Conservation (phyloP, 2,329 filamentous ascomycete genomes). For the Penicillium sclerotiorum region DNA sequence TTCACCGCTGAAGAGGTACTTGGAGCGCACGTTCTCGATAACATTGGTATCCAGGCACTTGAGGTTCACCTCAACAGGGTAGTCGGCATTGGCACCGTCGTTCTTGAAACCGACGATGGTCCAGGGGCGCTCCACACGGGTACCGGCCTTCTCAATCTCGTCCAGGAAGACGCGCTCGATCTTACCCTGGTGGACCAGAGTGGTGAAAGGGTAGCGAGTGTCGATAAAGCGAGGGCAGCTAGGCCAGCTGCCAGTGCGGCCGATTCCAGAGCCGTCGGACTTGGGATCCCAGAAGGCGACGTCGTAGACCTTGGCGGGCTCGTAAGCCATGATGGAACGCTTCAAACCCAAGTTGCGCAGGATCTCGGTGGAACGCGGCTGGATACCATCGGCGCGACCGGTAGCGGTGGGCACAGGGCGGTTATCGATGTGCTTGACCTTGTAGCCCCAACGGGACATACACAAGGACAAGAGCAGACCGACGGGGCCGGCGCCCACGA, state of each 20-base stretch:
- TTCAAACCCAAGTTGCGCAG: slow-evolving; percentile 89
- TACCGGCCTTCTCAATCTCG: slow-evolving; percentile 63
- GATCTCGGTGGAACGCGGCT: slow-evolving; percentile 84
- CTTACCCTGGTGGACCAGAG: slow-evolving; percentile 63
- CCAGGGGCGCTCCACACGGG: slow-evolving; percentile 61
- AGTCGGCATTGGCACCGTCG: slow-evolving; percentile 63
- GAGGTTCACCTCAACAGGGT: slow-evolving; percentile 78
- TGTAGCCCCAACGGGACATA: slow-evolving; percentile 90
- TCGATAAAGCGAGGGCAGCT: slow-evolving; percentile 83
- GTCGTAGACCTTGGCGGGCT: slow-evolving; percentile 81
- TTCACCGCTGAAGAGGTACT: slow-evolving; percentile 66
- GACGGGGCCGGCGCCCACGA: slow-evolving; percentile 86
- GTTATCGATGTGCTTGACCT: slow-evolving; percentile 93
- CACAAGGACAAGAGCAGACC: slow-evolving; percentile 86
- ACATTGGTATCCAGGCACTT: slow-evolving; percentile 73
- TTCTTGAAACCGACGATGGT: slow-evolving; percentile 64
- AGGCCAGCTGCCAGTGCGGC: slow-evolving; percentile 71
- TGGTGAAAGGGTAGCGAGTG: slow-evolving; percentile 65
- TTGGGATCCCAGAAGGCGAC: slow-evolving; percentile 68
- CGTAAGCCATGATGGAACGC: slow-evolving; percentile 80
- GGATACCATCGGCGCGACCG: slow-evolving; percentile 87
- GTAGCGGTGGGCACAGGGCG: slow-evolving; percentile 80
- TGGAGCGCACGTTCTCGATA: slow-evolving; percentile 65
- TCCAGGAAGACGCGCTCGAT: slow-evolving; percentile 65
- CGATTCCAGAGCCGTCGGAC: slow-evolving; percentile 56